These are phyloP conservation scores for Remersonia thermophila DNA, from an alignment of 2,329 filamentous ascomycete species.

Conservation along the genomic window DNA sequence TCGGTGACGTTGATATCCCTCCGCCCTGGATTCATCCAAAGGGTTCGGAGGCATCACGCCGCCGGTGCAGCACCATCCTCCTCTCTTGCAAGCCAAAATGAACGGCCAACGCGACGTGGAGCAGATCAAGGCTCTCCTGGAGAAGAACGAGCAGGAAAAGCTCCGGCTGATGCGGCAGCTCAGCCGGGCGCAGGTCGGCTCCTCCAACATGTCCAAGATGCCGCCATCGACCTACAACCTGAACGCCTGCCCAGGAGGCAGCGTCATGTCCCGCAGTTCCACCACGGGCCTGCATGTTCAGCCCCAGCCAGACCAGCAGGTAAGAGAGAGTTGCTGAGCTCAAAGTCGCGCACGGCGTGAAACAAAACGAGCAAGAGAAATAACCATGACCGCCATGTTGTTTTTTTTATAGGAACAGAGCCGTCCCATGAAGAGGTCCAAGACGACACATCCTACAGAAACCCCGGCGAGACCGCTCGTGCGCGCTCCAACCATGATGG, in stretches of 20 bases:
- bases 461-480: conserved; percentile 28
- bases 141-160: conserved; percentile 9
- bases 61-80: too few species aligned
- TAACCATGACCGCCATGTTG: too few species aligned
- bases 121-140: conserved; percentile 10
- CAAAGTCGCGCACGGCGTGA: too few species aligned
- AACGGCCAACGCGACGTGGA: conserved; percentile 10
- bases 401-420: conserved; percentile 11
- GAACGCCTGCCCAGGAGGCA: conserved; percentile 20
- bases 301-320: conserved; percentile 7
- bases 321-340: too few species aligned
- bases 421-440: conserved; percentile 22
- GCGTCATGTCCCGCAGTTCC: conserved; percentile 19
- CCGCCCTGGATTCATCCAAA: too few species aligned
- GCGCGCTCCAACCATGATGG: conserved; percentile 29
- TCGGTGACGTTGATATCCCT: too few species aligned
- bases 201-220: conserved; percentile 1
- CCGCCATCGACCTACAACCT: not conserved
- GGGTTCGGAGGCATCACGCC: too few species aligned
- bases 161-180: conserved; percentile 9
- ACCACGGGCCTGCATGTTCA: conserved; percentile 3
- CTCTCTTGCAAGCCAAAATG: not conserved
- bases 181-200: conserved; percentile 9
- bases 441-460: conserved; percentile 21
- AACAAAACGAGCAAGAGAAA: too few species aligned